These are phyloP conservation scores for Colletotrichum neosansevieriae DNA, from an alignment of 2,329 filamentous ascomycete genomes.

Conservation along the genomic window DNA sequence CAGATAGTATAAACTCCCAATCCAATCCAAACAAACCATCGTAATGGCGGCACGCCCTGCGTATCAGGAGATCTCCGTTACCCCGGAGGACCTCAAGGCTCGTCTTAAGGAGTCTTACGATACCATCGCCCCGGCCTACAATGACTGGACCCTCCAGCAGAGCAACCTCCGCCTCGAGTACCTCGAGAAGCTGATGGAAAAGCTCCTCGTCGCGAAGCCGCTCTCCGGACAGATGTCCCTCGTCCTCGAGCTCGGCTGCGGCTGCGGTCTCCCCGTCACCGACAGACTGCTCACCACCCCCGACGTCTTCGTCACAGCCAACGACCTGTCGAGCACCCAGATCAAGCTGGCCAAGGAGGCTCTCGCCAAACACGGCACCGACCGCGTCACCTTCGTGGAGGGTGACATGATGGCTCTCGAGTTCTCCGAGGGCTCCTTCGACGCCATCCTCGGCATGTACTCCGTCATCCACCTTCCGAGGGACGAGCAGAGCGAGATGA, in stretches of 20 bases:
- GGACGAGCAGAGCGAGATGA: constrained; percentile 60
- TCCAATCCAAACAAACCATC: neutral
- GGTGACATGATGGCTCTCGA: constrained; percentile 55
- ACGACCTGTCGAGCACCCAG: constrained; percentile 57
- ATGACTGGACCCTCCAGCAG: constrained; percentile 53
- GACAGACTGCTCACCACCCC: constrained; percentile 48
- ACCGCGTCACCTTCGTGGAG: constrained; percentile 46
- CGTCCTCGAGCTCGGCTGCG: constrained; percentile 58
- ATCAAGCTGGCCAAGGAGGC: constrained; percentile 45
- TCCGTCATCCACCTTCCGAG: constrained; percentile 67
- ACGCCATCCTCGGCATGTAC: constrained; percentile 65
- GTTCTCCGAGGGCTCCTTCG: constrained; percentile 52
- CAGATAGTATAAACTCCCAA: constrained; percentile 5
- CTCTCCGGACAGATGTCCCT: constrained; percentile 30
- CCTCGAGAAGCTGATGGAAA: constrained; percentile 48
- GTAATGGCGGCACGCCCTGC: constrained; percentile 20
- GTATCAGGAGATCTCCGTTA: neutral
- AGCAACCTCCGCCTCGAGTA: constrained; percentile 49
- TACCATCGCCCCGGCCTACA: constrained; percentile 54
- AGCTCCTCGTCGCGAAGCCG: constrained; percentile 41
- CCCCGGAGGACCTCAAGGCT: constrained; percentile 49
- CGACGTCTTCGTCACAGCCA: constrained; percentile 49
- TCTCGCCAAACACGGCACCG: constrained; percentile 35
- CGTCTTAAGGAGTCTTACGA: constrained; percentile 56
- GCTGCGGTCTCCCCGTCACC: constrained; percentile 53